Conservation (phyloP, 345 rosid species). For the Acer campestre region DNA sequence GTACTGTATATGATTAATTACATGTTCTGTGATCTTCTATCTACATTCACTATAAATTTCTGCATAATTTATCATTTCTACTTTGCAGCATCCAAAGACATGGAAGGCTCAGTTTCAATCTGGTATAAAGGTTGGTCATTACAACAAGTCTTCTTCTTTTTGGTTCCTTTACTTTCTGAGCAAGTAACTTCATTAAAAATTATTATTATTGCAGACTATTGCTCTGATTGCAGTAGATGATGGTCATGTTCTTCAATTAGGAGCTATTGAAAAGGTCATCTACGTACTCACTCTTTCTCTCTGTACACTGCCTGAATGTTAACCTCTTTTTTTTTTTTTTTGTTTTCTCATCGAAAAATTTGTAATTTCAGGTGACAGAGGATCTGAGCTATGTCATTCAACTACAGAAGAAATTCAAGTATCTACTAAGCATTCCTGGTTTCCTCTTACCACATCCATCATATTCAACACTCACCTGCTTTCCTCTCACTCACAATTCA, state of each 20-base stretch:
- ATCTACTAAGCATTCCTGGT: slow-evolving; percentile 15
- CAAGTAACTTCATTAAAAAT: not conserved
- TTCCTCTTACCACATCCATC: slow-evolving; percentile 16
- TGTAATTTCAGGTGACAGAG: slow-evolving; percentile 4
- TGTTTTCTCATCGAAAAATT: not conserved
- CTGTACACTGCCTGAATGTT: too few species aligned
- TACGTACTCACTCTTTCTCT: not conserved
- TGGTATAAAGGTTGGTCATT: slow-evolving; percentile 13
- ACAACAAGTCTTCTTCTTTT: not conserved
- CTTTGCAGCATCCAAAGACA: slow-evolving; percentile 21
- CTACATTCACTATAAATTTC: not conserved
- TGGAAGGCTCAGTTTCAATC: slow-evolving; percentile 18
- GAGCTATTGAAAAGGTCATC: slow-evolving; percentile 6
- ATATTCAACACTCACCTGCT: not conserved
- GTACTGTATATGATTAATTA: not conserved
- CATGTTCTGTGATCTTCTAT: not conserved
- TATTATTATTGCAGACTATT: slow-evolving; percentile 13
- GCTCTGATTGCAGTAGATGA: slow-evolving; percentile 8
- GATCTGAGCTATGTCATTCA: slow-evolving; percentile 7
- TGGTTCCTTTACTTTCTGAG: not conserved
- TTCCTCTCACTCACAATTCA: not conserved
- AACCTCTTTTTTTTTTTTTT: not conserved
- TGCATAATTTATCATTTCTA: not conserved
- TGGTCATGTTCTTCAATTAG: slow-evolving; percentile 19
- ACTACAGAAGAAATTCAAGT: slow-evolving; percentile 7